Conservation (phyloP, 768 basidiomycete genomes). For the Leccinum subtestaceum region DNA sequence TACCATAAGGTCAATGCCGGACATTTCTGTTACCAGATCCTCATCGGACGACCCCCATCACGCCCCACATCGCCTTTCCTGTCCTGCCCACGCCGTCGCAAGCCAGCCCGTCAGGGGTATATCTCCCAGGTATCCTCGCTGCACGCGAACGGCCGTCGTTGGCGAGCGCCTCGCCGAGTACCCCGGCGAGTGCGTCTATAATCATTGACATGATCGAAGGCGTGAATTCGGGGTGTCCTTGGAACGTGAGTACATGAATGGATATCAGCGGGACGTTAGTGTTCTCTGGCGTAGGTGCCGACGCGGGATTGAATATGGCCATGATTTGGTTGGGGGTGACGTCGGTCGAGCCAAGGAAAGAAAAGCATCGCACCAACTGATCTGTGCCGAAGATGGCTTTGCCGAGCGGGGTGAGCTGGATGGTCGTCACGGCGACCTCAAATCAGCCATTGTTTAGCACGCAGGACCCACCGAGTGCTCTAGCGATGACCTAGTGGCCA, state of each 20-base stretch:
- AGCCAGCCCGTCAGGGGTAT: conserved; percentile 28
- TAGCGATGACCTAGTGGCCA: conserved; percentile 80
- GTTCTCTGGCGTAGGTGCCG: neutral
- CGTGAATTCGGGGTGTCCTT: conserved; percentile 93
- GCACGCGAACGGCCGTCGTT: conserved; percentile 37
- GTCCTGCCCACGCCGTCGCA: conserved; percentile 44
- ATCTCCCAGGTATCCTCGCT: conserved; percentile 24
- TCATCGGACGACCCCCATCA: conserved; percentile 1
- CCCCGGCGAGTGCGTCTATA: conserved; percentile 41
- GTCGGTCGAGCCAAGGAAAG: neutral
- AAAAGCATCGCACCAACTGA: conserved; percentile 32
- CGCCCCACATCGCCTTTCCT: conserved; percentile 28
- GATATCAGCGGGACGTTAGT: neutral
- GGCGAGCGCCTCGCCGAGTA: conserved; percentile 44
- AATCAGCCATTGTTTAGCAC: conserved; percentile 65
- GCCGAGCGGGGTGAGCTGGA: conserved; percentile 70
- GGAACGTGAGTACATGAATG: conserved; percentile 26
- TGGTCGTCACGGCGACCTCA: conserved; percentile 76
- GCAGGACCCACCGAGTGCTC: conserved; percentile 71
- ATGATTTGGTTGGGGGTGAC: neutral
- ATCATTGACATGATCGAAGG: conserved; percentile 46
- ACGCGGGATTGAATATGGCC: neutral
- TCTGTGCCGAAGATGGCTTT: conserved; percentile 62
- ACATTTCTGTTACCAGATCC: neutral
- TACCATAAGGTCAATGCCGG: neutral